phyloP scores from a whole-genome alignment of 2,329 filamentous ascomycete species.

The Trichoderma semiorbis region DNA sequence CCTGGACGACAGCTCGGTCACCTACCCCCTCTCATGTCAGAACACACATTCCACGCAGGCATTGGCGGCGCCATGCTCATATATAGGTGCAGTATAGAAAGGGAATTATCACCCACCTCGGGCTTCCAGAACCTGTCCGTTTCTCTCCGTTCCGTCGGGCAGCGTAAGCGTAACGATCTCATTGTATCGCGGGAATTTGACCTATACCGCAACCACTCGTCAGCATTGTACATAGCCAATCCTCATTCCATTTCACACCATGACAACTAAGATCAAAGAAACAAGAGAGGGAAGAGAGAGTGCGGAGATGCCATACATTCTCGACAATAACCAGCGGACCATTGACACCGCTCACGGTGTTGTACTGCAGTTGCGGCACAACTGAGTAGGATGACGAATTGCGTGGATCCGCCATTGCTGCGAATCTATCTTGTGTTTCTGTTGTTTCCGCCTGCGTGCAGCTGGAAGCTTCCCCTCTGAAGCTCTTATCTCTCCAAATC shows the following conservation, averaged over 20 bases:
- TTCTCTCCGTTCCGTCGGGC: conserved; percentile 89
- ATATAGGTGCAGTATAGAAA: neutral
- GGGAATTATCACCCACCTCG: conserved; percentile 61
- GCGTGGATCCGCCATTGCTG: conserved; percentile 53
- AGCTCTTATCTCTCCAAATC: neutral
- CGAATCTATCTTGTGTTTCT: neutral
- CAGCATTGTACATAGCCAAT: conserved; percentile 17
- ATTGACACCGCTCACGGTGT: conserved; percentile 97
- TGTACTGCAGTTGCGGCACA: conserved; percentile 74
- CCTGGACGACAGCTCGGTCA: conserved; percentile 92
- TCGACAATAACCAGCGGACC: conserved; percentile 96
- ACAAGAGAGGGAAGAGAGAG: neutral
- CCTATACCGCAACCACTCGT: conserved; percentile 49
- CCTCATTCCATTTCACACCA: conserved; percentile 3
- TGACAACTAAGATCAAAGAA: neutral
- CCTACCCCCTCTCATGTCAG: conserved; percentile 49
- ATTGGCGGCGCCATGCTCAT: neutral
- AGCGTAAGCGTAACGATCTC: conserved; percentile 96
- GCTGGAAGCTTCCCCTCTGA: neutral
- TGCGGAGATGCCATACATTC: conserved; percentile 59
- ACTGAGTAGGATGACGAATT: conserved; percentile 59
- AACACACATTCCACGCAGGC: conserved; percentile 10
- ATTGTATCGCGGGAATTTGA: conserved; percentile 97
- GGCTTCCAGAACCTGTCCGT: conserved; percentile 94
- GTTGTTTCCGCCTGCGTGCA: neutral